Evolutionary conservation across 1,284 basidiomycete genomes (phyloP), one percentile per base, ranked within the genome.

Genomic region (Moniliella sp.): DNA sequence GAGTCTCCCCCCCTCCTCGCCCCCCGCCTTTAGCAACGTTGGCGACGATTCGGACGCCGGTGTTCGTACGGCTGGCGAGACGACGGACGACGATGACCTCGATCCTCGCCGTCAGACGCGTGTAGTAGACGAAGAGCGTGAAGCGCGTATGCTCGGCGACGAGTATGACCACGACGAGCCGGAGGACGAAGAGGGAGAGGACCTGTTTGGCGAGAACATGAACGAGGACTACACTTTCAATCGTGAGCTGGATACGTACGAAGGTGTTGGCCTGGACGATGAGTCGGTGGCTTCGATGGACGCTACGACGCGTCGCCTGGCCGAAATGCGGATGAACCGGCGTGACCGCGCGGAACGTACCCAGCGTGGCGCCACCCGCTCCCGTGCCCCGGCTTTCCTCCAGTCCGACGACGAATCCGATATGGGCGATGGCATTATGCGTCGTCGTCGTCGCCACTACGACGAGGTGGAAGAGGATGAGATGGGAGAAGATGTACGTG

Each of bases 181-280:
- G 13, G 58, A 59, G 18, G 64, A 65, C 15, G 63, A 58, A 13
- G 80, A 84, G 15, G 83, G 81, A 19, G 86, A 91, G 61, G 86
- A 97, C 64, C 71, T 97, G 15, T 94, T 88, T 63, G 80, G 71
- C 27, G 76, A 88, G 10, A 69, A 68, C 25, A 62, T 70, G 53
- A 64, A 81, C 43, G 74, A 72, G 81, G 88, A 97, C 55, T 94
- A 97, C 62, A 74, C 75, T 11, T 66, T 67, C 9, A 86, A 94
- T 52, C 67, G 74, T 30, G 67, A 70, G 3, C 72, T 93, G 3
- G 91, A 99, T 62, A 68, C 64, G 18, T 99, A 97, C 64, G 84
- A 82, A 3, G 71, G 72, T 3, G 41, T 47, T 17, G 88, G 73
- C 32, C 69, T 99, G 36, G 74, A 94, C 53, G 88, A 97, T 53